Evolutionary conservation across 2,329 filamentous ascomycete genomes (phyloP).

Genomic region (Exophiala sp.): DNA sequence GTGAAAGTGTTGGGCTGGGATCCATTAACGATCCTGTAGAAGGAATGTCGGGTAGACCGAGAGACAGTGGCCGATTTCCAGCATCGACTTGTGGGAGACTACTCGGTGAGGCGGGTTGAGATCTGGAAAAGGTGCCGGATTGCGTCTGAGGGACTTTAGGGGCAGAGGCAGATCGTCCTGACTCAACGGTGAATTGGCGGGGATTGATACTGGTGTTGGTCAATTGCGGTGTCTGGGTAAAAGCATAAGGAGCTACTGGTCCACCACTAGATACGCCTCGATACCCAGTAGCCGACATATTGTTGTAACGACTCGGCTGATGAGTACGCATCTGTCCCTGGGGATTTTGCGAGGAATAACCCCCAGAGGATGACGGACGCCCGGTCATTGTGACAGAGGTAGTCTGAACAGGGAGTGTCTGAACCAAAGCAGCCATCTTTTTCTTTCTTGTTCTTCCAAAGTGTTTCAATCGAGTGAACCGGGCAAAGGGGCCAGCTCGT

Average conservation of each 20-base stretch:
- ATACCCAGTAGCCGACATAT: constrained; percentile 43
- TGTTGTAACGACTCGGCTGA: constrained; percentile 43
- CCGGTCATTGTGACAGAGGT: constrained; percentile 74
- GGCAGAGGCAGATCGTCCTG: constrained; percentile 48
- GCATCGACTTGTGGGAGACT: constrained; percentile 17
- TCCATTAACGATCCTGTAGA: constrained; percentile 19
- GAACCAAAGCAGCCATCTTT: constrained; percentile 81
- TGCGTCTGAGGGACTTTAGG: constrained; percentile 43
- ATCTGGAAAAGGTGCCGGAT: constrained; percentile 8
- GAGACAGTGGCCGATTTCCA: constrained; percentile 18
- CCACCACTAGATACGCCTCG: constrained; percentile 55
- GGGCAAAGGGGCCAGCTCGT: constrained; percentile 1
- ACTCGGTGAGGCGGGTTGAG: constrained; percentile 14
- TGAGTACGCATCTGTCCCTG: constrained; percentile 43
- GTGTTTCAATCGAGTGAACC: constrained; percentile 1
- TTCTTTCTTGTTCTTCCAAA: constrained; percentile 19
- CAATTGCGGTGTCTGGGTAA: constrained; percentile 66
- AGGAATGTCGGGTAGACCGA: constrained; percentile 18
- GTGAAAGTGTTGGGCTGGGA: constrained; percentile 1
- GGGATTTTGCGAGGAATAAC: constrained; percentile 43
- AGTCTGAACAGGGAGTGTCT: constrained; percentile 74
- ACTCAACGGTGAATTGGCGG: constrained; percentile 10
- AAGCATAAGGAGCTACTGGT: constrained; percentile 73
- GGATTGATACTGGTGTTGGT: constrained; percentile 39
- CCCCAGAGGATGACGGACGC: constrained; percentile 63